These are phyloP conservation scores for Musa schizocarpa DNA, from an alignment of 176 grass and related monocot genomes.

Conservation along the genomic window DNA sequence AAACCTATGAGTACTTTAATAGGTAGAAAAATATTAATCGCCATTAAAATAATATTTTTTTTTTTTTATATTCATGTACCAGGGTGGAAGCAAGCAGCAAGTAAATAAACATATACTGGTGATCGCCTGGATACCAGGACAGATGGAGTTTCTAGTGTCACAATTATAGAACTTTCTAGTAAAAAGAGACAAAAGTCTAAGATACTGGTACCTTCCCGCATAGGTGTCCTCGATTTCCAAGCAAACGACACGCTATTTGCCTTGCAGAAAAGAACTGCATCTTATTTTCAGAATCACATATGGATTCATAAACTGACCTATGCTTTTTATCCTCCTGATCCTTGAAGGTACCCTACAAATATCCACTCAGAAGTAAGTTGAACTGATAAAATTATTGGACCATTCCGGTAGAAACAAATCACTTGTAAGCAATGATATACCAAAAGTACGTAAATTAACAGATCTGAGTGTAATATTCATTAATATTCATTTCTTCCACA, in stretches of 20 bases:
- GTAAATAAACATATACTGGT: too few species aligned
- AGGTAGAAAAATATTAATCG: neutral
- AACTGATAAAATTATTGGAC: neutral
- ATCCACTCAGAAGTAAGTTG: slow-evolving; percentile 1
- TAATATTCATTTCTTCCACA: too few species aligned
- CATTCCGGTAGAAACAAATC: neutral
- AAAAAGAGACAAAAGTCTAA: neutral
- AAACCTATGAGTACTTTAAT: too few species aligned
- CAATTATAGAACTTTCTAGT: neutral
- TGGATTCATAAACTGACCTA: slow-evolving; percentile 50
- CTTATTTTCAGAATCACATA: slow-evolving; percentile 68
- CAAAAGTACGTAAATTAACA: too few species aligned
- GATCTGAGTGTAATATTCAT: too few species aligned
- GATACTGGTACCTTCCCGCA: slow-evolving; percentile 57
- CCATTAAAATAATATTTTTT: neutral
- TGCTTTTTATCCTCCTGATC: slow-evolving; percentile 74
- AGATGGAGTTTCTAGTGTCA: neutral
- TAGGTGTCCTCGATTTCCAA: slow-evolving; percentile 66
- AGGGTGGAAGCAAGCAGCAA: neutral
- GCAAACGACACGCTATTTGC: slow-evolving; percentile 83
- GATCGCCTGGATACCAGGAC: neutral
- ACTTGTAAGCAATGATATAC: neutral
- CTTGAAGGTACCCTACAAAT: slow-evolving; percentile 64
- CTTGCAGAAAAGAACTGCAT: slow-evolving; percentile 73
- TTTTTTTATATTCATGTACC: neutral